Evolutionary conservation across 1,284 basidiomycete species (phyloP).

Genomic region (Ceratobasidium papillatum): DNA sequence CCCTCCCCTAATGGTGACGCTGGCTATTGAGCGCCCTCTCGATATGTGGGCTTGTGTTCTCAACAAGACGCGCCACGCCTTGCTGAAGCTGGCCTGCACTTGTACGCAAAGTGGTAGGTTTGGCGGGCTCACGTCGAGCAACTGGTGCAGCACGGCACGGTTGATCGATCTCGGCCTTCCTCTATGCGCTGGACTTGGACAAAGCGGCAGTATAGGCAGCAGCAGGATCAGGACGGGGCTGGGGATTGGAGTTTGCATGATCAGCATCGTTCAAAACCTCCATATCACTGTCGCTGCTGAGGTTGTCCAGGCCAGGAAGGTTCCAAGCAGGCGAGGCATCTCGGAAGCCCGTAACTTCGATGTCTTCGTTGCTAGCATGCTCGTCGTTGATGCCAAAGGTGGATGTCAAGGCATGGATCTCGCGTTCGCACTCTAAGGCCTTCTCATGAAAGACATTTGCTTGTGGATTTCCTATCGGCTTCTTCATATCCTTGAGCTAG

Average conservation of each 20-base stretch:
- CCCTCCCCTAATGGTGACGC: background rate
- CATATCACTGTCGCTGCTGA: background rate
- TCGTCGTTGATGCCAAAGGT: background rate
- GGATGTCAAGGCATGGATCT: background rate
- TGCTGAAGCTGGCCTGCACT: background rate
- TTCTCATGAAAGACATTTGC: background rate
- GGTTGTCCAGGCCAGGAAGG: background rate
- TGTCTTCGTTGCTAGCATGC: background rate
- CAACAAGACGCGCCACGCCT: background rate
- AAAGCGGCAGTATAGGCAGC: background rate
- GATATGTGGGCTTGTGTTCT: background rate
- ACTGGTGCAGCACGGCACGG: background rate
- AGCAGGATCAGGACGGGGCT: background rate
- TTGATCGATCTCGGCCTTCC: background rate
- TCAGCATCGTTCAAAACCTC: background rate
- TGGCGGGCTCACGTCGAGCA: background rate
- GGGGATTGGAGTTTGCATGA: background rate
- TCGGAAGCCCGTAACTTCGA: background rate
- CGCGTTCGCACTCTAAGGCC: background rate
- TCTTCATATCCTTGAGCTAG: too few relatives aligned
- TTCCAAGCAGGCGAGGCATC: background rate
- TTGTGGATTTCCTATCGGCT: background rate
- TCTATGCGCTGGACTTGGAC: background rate
- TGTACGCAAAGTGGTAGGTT: background rate
- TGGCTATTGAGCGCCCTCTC: background rate